Percentiles rank a stretch among this genome's conserved stretches.
These are phyloP conservation scores for Cryptosporidium sp. DNA, from an alignment of 169 alveolate species.

Conservation along the genomic window DNA sequence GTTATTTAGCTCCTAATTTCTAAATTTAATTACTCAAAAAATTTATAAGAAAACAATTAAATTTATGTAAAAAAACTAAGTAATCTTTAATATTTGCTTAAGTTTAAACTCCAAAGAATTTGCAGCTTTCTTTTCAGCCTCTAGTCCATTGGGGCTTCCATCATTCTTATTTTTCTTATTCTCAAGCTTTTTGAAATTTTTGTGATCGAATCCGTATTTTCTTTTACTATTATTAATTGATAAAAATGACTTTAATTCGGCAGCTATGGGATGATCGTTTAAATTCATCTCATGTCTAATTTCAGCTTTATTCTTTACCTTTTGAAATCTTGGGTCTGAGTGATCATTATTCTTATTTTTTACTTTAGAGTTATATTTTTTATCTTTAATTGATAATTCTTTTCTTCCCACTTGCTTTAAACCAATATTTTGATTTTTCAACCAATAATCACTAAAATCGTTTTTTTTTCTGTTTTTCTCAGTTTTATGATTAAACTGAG, in stretches of 20 bases:
- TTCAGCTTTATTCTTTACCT: background rate
- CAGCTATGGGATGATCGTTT: background rate
- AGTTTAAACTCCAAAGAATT: slow-evolving; percentile 19
- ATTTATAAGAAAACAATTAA: background rate
- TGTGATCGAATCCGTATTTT: background rate
- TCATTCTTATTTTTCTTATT: background rate
- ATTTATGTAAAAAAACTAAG: background rate
- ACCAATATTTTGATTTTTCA: background rate
- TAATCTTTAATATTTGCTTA: slow-evolving; percentile 10
- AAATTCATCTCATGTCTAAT: background rate
- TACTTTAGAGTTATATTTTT: background rate
- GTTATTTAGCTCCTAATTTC: background rate
- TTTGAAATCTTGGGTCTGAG: background rate
- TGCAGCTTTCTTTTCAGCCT: background rate
- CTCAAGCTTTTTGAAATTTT: background rate
- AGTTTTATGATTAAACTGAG: background rate
- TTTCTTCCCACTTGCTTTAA: background rate
- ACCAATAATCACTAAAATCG: background rate
- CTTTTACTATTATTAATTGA: background rate
- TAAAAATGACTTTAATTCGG: background rate
- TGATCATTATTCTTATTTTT: background rate
- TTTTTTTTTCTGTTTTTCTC: background rate
- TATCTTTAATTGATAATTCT: background rate
- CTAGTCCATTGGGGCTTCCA: background rate
- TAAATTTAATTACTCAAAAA: too few relatives aligned